Evolutionary conservation across 164 flowering plant genomes (phyloP), one percentile per base, ranked within the genome.

Genomic region (Euptelea pleiosperma): DNA sequence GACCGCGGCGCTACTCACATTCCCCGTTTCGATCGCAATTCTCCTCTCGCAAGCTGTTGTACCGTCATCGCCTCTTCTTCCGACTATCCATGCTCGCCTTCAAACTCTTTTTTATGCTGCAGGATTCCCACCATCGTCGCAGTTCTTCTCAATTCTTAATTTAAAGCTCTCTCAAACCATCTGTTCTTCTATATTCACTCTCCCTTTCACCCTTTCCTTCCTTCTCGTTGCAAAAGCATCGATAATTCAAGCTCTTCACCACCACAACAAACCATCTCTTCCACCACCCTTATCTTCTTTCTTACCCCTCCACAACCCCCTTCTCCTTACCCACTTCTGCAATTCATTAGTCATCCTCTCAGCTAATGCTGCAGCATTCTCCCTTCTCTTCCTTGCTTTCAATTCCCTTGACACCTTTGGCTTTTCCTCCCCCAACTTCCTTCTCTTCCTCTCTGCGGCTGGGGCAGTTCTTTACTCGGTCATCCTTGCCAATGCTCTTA

Each of bases 161-260:
- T 69, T 75, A 34, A 92, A 85, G 70, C 80, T 87, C 52, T 78
- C 95, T 15, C 89, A 89, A 68, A 76, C 95, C 22, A 60, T 89
- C 40, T 61, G 75, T 36, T 65, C 84, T 11, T 76, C 81, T 8
- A 29, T 82, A 44, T 57, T 82, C 61, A 62, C 83, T 3, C 59
- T 87, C 8, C 96, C 98, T 15, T 84, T 84, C 61, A 58, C 82
- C 58, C 65, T 89, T 22, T 63, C 95, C 36, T 89, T 80, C 69
- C 76, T 89, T 49, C 82, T 92, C 42, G 0, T 87, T 0, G 74
- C 89, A 4, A 92, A 89, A 60, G 72, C 89, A 14, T 70, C 67
- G 22, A 45, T 83, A 22, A 79, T 91, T 52, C 77, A 63, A 40
- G 50, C 64, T 55, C 66, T 75, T 8, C 19, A 33, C 5, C 24